Percentiles rank a stretch among this genome's conserved stretches.
Conservation (phyloP, 1,284 basidiomycete genomes). For the Lentinus polychrous region DNA sequence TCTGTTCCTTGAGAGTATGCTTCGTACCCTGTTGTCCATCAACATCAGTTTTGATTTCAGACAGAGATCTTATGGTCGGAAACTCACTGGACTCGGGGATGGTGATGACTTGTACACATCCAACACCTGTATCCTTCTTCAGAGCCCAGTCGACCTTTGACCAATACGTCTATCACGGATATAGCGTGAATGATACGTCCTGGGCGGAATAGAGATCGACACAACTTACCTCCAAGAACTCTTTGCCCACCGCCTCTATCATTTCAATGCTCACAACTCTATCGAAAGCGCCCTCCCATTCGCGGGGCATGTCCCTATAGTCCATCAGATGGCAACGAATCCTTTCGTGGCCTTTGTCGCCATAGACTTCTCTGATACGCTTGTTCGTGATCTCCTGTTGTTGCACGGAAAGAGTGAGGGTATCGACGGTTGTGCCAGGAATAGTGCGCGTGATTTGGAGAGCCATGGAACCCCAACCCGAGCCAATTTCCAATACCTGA, state of each 20-base stretch:
- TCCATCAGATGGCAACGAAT: conserved; percentile 75
- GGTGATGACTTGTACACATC: conserved; percentile 74
- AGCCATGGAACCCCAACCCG: conserved; percentile 76
- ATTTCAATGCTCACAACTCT: conserved; percentile 74
- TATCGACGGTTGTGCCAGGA: conserved; percentile 61
- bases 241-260: conserved; percentile 73
- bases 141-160: conserved; percentile 62
- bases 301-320: conserved; percentile 57
- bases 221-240: conserved; percentile 43
- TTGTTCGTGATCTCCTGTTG: conserved; percentile 62
- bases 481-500: conserved; percentile 67
- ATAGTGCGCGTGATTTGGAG: conserved; percentile 51
- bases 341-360: conserved; percentile 13
- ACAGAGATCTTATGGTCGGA: neutral
- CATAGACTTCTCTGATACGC: conserved; percentile 36
- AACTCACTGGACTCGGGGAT: conserved; percentile 68
- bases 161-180: conserved; percentile 44
- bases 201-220: no score
- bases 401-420: conserved; percentile 67
- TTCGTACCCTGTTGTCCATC: conserved; percentile 38
- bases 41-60: neutral
- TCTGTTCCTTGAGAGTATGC: conserved; percentile 57
- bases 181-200: no score
- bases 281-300: conserved; percentile 64
- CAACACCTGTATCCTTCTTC: conserved; percentile 55